Percentiles rank a stretch among this genome's conserved stretches.
phyloP scores from a whole-genome alignment of 2,329 filamentous ascomycete genomes.

The Domatiomyces catenatus region DNA sequence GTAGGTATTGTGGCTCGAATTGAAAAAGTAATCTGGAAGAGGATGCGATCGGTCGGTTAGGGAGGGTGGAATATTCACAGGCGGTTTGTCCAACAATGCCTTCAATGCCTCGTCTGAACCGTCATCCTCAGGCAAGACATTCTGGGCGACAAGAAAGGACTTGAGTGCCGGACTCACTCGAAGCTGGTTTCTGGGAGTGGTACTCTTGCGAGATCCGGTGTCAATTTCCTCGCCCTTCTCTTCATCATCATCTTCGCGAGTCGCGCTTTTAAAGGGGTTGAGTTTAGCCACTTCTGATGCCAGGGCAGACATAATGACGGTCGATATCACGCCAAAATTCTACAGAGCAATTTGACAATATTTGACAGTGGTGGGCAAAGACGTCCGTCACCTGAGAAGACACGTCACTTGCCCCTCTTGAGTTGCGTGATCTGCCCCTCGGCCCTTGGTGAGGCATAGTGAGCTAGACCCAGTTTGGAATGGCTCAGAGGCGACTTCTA shows the following conservation, averaged over 20 bases:
- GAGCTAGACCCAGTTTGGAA: too few species aligned
- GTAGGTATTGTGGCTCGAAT: conserved; percentile 17
- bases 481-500: too few species aligned
- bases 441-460: too few species aligned
- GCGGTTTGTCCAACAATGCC: conserved; percentile 10
- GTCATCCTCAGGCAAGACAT: conserved; percentile 9
- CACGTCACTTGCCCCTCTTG: too few species aligned
- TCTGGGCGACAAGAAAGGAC: conserved; percentile 11
- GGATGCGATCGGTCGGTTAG: conserved; percentile 14
- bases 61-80: conserved; percentile 11
- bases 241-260: conserved; percentile 10
- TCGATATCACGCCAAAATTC: too few species aligned
- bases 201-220: conserved; percentile 10
- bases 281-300: conserved; percentile 11
- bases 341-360: too few species aligned
- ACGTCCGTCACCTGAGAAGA: too few species aligned
- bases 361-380: too few species aligned
- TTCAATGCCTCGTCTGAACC: conserved; percentile 7
- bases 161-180: conserved; percentile 10
- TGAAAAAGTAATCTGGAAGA: conserved; percentile 16
- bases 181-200: conserved; percentile 12
- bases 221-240: conserved; percentile 14
- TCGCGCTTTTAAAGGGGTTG: conserved; percentile 10
- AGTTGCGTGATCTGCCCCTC: too few species aligned
- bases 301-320: conserved; percentile 1